Evolutionary conservation across 1,139 yeast species (phyloP).

Genomic region (Blastobotrys aristatus): DNA sequence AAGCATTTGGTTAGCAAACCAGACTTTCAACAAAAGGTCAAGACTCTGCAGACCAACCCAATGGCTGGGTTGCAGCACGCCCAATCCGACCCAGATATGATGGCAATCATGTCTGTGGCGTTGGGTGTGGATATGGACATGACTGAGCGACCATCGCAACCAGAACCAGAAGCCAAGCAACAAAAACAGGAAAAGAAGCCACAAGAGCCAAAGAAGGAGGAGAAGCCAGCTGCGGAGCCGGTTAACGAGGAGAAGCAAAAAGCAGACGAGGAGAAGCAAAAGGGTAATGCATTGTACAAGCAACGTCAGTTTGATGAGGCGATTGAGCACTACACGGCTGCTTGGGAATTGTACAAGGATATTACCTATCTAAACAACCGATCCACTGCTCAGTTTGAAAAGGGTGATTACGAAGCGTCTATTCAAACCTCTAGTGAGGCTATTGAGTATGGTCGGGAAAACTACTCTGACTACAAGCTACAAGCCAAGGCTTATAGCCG

Average conservation of each 20-base stretch:
- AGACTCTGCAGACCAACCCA: conserved; percentile 66
- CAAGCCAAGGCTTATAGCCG: conserved; percentile 93
- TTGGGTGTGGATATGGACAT: conserved; percentile 64
- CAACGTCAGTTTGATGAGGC: conserved; percentile 90
- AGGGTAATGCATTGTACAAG: conserved; percentile 85
- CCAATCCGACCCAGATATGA: conserved; percentile 77
- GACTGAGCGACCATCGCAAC: conserved; percentile 19
- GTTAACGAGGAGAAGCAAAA: conserved; percentile 40
- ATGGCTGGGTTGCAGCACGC: conserved; percentile 52
- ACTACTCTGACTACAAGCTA: conserved; percentile 85
- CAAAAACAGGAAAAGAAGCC: conserved; percentile 10
- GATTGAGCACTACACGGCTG: conserved; percentile 74
- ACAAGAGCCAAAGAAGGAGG: conserved; percentile 32
- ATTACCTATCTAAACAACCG: conserved; percentile 93
- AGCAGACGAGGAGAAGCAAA: conserved; percentile 78
- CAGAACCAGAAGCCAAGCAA: conserved; percentile 25
- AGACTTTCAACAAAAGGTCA: conserved; percentile 65
- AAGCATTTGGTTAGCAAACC: conserved; percentile 86
- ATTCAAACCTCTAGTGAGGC: conserved; percentile 78
- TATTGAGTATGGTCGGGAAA: conserved; percentile 81
- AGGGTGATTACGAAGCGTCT: conserved; percentile 84
- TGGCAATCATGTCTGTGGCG: conserved; percentile 82
- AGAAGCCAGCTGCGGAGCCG: conserved; percentile 31
- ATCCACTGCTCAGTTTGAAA: conserved; percentile 96
- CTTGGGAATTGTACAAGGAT: conserved; percentile 78